Base-by-base conservation (phyloP, 1,139 yeast genomes). In the Zygoascus meyerae region DNA sequence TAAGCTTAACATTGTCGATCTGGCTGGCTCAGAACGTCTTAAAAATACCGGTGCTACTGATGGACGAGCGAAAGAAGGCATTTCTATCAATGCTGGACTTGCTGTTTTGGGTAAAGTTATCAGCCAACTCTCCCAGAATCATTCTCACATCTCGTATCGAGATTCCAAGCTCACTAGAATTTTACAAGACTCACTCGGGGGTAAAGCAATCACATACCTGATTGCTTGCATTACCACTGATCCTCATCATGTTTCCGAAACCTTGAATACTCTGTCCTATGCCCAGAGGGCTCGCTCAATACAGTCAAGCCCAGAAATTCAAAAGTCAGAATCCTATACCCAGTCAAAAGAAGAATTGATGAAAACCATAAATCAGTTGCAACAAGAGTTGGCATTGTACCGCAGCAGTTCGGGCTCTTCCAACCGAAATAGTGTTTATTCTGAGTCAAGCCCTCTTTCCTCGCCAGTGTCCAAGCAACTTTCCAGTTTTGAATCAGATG, bases 11-110 rank as follows among this genome's bases (percentile, higher is more conserved):
- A 68, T 87, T 38, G 94, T 87, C 5, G 96, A 87, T 68, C 72
- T 87, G 51, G 96, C 96, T 0, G 96, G 96, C 1, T 82, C 90
- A 33, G 94, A 84, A 60, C 83, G 87, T 57, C 77, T 87, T 42
- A 77, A 72, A 52, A 71, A 86, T 48, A 81, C 92, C 0, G 95
- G 94, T 1, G 89, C 92, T 0, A 49, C 44, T 5, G 57, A 54
- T 5, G 55, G 54, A 14, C 46, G 61, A 18, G 55, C 54, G 32
- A 58, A 85, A 62, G 95, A 95, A 7, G 95, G 95, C 1, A 77
- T 83, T 10, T 50, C 58, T 52, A 87, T 87, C 47, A 87, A 87
- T 63, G 89, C 85, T 60, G 83, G 92, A 48, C 71, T 87, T 48
- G 69, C 86, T 16, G 82, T 94, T 0, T 70, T 87, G 45, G 96